Conservation (phyloP, 2,329 filamentous ascomycete species). For the Cercospora zeina region DNA sequence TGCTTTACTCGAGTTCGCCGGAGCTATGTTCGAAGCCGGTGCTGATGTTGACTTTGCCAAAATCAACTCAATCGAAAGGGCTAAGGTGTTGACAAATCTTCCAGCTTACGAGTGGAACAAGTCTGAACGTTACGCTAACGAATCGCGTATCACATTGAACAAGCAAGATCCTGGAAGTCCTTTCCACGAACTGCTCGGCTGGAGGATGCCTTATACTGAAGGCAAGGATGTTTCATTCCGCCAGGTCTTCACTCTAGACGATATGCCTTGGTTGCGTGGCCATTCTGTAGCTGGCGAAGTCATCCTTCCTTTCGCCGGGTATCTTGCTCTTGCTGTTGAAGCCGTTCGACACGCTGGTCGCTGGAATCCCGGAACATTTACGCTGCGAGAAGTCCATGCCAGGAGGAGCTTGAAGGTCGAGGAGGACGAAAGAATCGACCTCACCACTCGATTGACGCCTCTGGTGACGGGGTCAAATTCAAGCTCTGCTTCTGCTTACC, state of each 20-base stretch:
- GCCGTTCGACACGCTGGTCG: not conserved
- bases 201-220: conserved; percentile 4
- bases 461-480: not conserved
- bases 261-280: conserved; percentile 21
- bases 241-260: conserved; percentile 16
- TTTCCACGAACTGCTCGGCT: conserved; percentile 2
- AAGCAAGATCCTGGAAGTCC: conserved; percentile 1
- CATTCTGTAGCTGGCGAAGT: conserved; percentile 34
- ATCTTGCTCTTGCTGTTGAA: conserved; percentile 7
- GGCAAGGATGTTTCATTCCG: not conserved
- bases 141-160: not conserved
- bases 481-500: not conserved
- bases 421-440: conserved; percentile 1
- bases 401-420: not conserved
- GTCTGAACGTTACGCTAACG: not conserved
- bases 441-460: conserved; percentile 2
- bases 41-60: not conserved
- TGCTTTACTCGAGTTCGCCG: no score
- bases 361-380: not conserved
- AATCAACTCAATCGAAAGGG: not conserved
- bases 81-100: conserved; percentile 1
- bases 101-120: conserved; percentile 12
- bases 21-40: not conserved
- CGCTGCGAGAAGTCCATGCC: not conserved
- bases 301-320: conserved; percentile 38